Conservation (phyloP, 148 eudicot species). For the Selenicereus undatus region DNA sequence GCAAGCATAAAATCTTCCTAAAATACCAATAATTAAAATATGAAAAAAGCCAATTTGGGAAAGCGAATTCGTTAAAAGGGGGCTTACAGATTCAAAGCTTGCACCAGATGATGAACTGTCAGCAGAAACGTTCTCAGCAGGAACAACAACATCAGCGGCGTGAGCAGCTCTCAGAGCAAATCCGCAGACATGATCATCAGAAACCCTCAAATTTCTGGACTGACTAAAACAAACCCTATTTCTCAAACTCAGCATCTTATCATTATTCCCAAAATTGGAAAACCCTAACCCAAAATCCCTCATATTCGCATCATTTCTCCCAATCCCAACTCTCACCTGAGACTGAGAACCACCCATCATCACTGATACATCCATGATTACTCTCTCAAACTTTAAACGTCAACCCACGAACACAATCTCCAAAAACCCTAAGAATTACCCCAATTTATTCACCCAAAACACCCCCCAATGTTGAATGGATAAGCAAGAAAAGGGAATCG, state of each 20-base stretch:
- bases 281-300: not conserved
- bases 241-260: not conserved
- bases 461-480: not conserved
- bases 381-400: not conserved
- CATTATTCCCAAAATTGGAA: no score
- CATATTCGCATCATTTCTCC: not conserved
- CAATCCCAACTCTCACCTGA: not conserved
- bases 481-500: not conserved
- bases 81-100: slow-evolving; percentile 40
- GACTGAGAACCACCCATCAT: slow-evolving; percentile 1
- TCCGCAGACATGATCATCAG: not conserved
- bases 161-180: slow-evolving; percentile 34
- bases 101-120: slow-evolving; percentile 18
- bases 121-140: slow-evolving; percentile 17
- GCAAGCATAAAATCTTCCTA: not conserved
- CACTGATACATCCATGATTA: not conserved
- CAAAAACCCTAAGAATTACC: not conserved
- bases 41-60: not conserved
- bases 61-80: no score
- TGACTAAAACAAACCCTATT: slow-evolving; percentile 23
- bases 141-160: not conserved
- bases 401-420: not conserved
- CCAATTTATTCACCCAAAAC: not conserved
- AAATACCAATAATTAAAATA: not conserved
- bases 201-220: not conserved